Evolutionary conservation across 257 asterid genomes (phyloP), one percentile per base, ranked within the genome.

Genomic region (Rehmannia glutinosa): DNA sequence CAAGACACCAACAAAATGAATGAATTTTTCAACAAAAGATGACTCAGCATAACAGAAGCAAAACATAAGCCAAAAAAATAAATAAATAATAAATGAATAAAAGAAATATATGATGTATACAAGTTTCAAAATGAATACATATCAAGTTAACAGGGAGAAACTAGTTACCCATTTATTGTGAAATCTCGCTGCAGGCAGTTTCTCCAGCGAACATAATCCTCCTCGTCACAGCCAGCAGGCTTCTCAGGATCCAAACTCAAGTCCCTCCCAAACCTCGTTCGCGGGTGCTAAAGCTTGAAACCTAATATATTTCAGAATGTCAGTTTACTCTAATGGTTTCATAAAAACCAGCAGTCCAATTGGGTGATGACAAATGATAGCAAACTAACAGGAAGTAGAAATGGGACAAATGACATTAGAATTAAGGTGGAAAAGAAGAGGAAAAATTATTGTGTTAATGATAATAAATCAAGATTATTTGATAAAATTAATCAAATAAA

Each of bases 241-340:
- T 79, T 80, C 72, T 67, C 80, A 54, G 83, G 82, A 49, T 75
- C 80, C 67, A 62, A 72, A 68, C 72, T 80, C 64, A 74, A 63
- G 42, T 55, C 68, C 75, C 78, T 78, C 50, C 86, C 78, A 23
- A 46, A 76, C 69, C 60, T 77, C 69, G 81, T 55, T 32, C 90
- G 25, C 81, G 86, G 49, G 97, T 90, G 78, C 94, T 87, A 77
- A 90, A 84, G 87, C 97, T 90, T 66, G 97, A 90, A 60, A 90
- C 97, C 97, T 86, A 70, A 55, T 60, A 64, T 45, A 77, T 72
- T 36, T 58, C 24, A 51, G 57, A 62, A 57, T 49, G 41, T 47
- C 35, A 60, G 39, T 70, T 53, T 8, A 33, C 54, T 25, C 47
- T 49, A 21, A 24, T 21, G 3, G 46, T 15, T 32, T 16, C 15